Evolutionary conservation across 805 yeast species (phyloP), one percentile per base, ranked within the genome.

Genomic region (Cyberlindnera meyerae): DNA sequence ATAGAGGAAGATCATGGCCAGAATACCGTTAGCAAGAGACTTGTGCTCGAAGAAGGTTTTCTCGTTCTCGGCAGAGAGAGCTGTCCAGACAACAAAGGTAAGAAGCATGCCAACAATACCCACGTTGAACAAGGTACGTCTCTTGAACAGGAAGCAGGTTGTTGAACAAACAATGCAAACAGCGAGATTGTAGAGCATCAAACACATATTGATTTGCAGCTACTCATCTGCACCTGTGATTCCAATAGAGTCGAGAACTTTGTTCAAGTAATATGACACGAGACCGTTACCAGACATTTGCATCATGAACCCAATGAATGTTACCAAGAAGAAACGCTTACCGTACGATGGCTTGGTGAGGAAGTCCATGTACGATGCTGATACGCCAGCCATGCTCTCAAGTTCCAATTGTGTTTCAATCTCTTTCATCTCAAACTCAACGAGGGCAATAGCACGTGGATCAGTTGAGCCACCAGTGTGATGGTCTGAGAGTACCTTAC

Each of bases 161-260:
- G 45, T 35, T 4, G 58, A 54, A 18, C 57, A 52, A 8, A 48
- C 33, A 18, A 51, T 20, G 11, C 58, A 57, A 25, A 52, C 43
- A 21, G 51, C 52, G 32, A 63, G 61, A 56, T 71, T 70, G 53
- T 62, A 71, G 35, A 67, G 51, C 66, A 62, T 66, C 40, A 72
- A 61, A 39, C 68, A 63, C 34, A 71, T 73, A 51, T 73, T 73
- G 48, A 73, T 63, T 34, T 63, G 46, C 36, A 72, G 62, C 52
- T 73, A 73, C 35, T 58, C 49, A 28, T 53, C 52, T 11, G 60
- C 52, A 11, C 52, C 58, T 31, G 72, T 70, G 47, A 73, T 71
- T 37, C 80, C 79, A 49, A 74, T 71, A 13, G 75, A 66, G 39
- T 59, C 53, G 47, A 75, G 63, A 9, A 75, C 79, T 42, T 63